Evolutionary conservation across 176 grass and related monocot genomes (phyloP), one percentile per base, ranked within the genome.

Genomic region (Zoysia japonica): DNA sequence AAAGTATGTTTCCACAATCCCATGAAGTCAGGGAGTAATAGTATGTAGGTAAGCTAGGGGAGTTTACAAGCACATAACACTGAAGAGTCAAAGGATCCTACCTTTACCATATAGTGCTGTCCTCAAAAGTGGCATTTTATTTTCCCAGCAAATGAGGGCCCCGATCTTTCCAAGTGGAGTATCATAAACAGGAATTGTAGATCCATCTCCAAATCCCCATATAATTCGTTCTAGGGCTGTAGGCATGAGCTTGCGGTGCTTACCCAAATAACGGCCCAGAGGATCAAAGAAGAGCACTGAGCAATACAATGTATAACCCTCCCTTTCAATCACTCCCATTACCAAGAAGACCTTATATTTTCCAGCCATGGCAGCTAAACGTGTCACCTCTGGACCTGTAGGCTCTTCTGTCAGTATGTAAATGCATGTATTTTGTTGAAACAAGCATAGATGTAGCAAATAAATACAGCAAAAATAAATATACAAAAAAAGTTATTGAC

Each of bases 141-240:
- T 99, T 78, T 99, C 96, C 90, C 92, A 95, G 78, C 92, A 99
- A 87, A 99, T 99, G 39, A 99, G 83, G 7, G 89, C 92, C 51
- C 96, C 96, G 4, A 95, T 99, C 64, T 95, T 99, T 69, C 96
- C 96, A 79, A 99, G 61, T 28, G 92, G 84, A 52, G 96, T 95
- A 61, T 99, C 96, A 84, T 89, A 98, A 73, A 98, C 96, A 28
- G 92, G 96, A 77, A 92, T 90, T 13, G 94, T 97, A 2, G 92
- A 98, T 53, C 92, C 96, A 85, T 95, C 90, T 74, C 96, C 90
- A 67, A 91, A 98, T 62, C 96, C 92, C 96, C 92, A 98, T 83
- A 98, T 93, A 75, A 92, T 71, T 42, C 92, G 83, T 41, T 99
- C 96, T 75, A 99, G 73, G 67, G 51, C 90, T 17, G 96, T 93